Conservation (phyloP, 306 rosid species). For the Quercus glauca region DNA sequence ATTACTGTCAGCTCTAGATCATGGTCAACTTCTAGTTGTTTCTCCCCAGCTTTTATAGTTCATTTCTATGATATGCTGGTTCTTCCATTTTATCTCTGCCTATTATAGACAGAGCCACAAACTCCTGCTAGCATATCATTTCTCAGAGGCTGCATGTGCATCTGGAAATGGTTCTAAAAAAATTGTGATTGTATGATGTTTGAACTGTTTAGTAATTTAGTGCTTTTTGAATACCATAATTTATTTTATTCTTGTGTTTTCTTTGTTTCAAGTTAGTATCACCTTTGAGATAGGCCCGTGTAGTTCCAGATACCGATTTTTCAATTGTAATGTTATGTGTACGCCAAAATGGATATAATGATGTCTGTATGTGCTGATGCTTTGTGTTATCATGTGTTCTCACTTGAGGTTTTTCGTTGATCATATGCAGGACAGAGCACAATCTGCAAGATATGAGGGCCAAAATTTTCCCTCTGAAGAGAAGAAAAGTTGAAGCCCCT, state of each 20-base stretch:
- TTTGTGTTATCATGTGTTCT: constrained; percentile 4
- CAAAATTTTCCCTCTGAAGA: constrained; percentile 74
- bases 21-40: not conserved
- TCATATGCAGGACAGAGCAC: constrained; percentile 85
- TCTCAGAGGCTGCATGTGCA: not conserved
- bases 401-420: constrained; percentile 10
- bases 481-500: constrained; percentile 54
- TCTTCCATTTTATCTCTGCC: not conserved
- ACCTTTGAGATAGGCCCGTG: not conserved
- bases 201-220: not conserved
- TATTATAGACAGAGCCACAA: not conserved
- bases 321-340: not conserved
- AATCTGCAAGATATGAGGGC: constrained; percentile 92
- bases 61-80: not conserved
- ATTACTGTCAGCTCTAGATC: not conserved
- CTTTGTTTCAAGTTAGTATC: not conserved
- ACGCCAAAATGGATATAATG: not conserved
- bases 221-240: not conserved
- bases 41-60: not conserved
- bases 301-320: not conserved
- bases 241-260: not conserved
- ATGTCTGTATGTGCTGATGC: constrained; percentile 3
- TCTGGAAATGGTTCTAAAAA: not conserved
- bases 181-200: not conserved
- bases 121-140: not conserved